Percentiles rank a stretch among this genome's conserved stretches.
Evolutionary conservation across 116 monocot genomes (phyloP).

Genomic region (Papilionanthe hybrid): DNA sequence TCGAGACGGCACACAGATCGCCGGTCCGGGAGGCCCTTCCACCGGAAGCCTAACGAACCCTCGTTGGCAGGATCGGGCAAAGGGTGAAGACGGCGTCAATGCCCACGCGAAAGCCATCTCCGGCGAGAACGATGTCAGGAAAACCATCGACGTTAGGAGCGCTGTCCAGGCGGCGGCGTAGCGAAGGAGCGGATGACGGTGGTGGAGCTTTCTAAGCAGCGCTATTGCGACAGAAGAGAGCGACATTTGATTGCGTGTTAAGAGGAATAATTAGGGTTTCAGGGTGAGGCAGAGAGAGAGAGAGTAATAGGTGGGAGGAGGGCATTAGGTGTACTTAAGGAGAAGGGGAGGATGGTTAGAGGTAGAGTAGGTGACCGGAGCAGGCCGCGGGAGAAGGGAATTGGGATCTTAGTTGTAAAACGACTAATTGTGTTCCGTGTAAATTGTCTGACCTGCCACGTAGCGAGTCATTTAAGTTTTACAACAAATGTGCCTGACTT

Average conservation of each 20-base stretch:
- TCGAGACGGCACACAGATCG: conserved; percentile 38
- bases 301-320: neutral
- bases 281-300: neutral
- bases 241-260: conserved; percentile 8
- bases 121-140: conserved; percentile 24
- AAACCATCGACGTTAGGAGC: conserved; percentile 22
- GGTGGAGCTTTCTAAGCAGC: conserved; percentile 17
- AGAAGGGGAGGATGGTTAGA: neutral
- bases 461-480: too few species aligned
- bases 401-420: neutral
- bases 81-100: conserved; percentile 15
- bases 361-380: conserved; percentile 23
- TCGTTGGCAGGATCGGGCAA: conserved; percentile 12
- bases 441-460: neutral
- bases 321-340: neutral
- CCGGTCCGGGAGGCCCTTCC: conserved; percentile 22
- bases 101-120: conserved; percentile 40
- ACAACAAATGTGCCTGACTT: too few species aligned
- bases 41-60: conserved; percentile 36
- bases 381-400: neutral
- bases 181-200: conserved; percentile 16
- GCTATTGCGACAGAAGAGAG: neutral
- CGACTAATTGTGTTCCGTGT: conserved; percentile 3
- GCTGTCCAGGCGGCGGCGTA: conserved; percentile 32
- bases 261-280: neutral